phyloP scores from a whole-genome alignment of 148 eudicot genomes.

The Simmondsia chinensis region DNA sequence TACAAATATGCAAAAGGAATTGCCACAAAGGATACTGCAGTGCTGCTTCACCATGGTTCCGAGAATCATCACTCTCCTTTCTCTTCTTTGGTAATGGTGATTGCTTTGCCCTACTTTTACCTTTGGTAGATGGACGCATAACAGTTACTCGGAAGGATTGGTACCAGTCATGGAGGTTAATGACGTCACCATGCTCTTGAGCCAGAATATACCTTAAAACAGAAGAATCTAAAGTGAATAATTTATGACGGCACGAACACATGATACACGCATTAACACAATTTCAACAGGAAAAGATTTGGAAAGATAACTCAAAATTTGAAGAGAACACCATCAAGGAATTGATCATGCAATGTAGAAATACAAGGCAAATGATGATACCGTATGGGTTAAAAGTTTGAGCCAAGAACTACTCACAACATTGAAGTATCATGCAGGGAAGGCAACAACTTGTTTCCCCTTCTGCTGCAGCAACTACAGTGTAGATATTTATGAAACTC shows the following conservation, averaged over 20 bases:
- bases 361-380: no score
- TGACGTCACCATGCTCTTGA: slow-evolving; percentile 91
- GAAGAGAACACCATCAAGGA: no score
- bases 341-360: no score
- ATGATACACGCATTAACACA: no score
- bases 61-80: slow-evolving; percentile 25
- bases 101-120: slow-evolving; percentile 36
- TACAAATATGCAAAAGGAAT: slow-evolving; percentile 7
- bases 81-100: slow-evolving; percentile 70
- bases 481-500: slow-evolving; percentile 52
- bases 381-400: no score
- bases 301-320: not conserved
- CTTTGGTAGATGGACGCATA: slow-evolving; percentile 20
- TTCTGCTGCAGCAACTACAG: slow-evolving; percentile 71
- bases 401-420: slow-evolving; percentile 38
- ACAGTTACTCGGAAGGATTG: slow-evolving; percentile 67
- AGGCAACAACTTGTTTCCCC: slow-evolving; percentile 34
- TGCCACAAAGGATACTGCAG: slow-evolving; percentile 75
- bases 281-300: not conserved
- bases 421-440: slow-evolving; percentile 79
- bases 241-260: no score
- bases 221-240: not conserved
- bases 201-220: slow-evolving; percentile 64
- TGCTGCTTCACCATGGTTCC: slow-evolving; percentile 42
- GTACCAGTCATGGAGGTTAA: slow-evolving; percentile 89